phyloP scores from a whole-genome alignment of 1,139 yeast genomes.

The Geotrichum citri-aurantii region DNA sequence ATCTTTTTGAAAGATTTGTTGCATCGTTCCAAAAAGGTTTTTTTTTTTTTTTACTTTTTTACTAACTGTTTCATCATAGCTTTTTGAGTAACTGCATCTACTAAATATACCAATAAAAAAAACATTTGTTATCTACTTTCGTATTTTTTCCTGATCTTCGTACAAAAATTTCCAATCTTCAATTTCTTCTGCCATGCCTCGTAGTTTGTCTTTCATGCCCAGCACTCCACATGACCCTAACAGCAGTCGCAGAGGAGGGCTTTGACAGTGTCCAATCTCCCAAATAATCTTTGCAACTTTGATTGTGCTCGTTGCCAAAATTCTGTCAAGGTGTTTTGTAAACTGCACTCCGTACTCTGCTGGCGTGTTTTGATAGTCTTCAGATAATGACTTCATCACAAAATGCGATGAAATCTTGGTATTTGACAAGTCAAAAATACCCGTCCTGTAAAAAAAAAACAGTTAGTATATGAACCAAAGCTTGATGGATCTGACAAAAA shows the following conservation, averaged over 20 bases:
- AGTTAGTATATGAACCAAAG: neutral
- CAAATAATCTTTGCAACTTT: slow-evolving; percentile 19
- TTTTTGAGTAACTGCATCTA: neutral
- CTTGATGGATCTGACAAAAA: neutral
- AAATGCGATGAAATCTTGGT: slow-evolving; percentile 19
- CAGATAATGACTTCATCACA: slow-evolving; percentile 14
- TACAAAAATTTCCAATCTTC: slow-evolving; percentile 38
- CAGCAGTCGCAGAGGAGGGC: slow-evolving; percentile 32
- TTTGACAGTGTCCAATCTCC: slow-evolving; percentile 29
- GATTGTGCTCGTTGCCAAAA: slow-evolving; percentile 17
- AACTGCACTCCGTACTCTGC: slow-evolving; percentile 20
- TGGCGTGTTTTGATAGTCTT: slow-evolving; percentile 18
- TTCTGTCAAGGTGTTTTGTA: slow-evolving; percentile 17
- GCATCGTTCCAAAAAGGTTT: neutral
- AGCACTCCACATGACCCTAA: slow-evolving; percentile 30
- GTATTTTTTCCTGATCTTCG: slow-evolving; percentile 20
- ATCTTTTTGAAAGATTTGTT: neutral
- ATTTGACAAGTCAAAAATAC: slow-evolving; percentile 10
- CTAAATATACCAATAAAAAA: neutral
- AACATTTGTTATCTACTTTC: neutral
- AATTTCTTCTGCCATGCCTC: slow-evolving; percentile 35
- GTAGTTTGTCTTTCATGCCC: slow-evolving; percentile 31
- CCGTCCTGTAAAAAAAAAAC: slow-evolving; percentile 11
- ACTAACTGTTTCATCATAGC: neutral
- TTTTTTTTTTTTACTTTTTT: neutral